phyloP scores from a whole-genome alignment of 192 early-diverging fungal species.

The Dispira parvispora region DNA sequence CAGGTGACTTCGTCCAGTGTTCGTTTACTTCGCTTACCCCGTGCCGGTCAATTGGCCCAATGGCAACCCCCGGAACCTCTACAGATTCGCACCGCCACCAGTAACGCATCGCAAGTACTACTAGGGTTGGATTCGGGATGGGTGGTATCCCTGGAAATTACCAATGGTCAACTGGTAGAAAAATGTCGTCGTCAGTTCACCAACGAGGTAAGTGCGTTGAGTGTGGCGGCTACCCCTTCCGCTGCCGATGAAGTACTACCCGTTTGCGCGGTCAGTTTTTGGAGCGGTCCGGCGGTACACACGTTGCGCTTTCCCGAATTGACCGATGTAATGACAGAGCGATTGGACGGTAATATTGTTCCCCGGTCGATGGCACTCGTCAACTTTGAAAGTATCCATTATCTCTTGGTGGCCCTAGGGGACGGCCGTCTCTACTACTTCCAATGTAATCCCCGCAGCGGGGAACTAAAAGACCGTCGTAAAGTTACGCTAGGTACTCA shows the following conservation, averaged over 20 bases:
- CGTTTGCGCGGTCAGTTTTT: conserved; percentile 54
- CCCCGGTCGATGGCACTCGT: conserved; percentile 51
- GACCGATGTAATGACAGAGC: conserved; percentile 20
- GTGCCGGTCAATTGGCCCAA: conserved; percentile 19
- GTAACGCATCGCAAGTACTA: conserved; percentile 34
- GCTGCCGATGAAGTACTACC: conserved; percentile 18
- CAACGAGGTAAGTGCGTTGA: conserved; percentile 59
- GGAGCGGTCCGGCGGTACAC: conserved; percentile 44
- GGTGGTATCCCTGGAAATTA: conserved; percentile 41
- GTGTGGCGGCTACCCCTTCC: conserved; percentile 27
- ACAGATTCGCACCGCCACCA: conserved; percentile 23
- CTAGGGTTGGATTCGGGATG: conserved; percentile 33
- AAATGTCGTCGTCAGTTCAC: conserved; percentile 30
- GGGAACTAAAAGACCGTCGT: conserved; percentile 29
- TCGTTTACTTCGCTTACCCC: conserved; percentile 23
- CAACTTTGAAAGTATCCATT: conserved; percentile 41
- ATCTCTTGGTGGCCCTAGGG: conserved; percentile 65
- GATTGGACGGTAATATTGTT: conserved; percentile 34
- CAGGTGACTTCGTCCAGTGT: conserved; percentile 42
- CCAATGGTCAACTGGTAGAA: conserved; percentile 14
- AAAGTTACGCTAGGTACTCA: conserved; percentile 60
- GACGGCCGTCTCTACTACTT: conserved; percentile 76
- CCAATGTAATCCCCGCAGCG: conserved; percentile 25
- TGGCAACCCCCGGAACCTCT: conserved; percentile 37
- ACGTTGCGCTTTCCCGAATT: conserved; percentile 43